Base-by-base conservation (phyloP, 2,329 filamentous ascomycete genomes). In the Alternaria gansuensis region DNA sequence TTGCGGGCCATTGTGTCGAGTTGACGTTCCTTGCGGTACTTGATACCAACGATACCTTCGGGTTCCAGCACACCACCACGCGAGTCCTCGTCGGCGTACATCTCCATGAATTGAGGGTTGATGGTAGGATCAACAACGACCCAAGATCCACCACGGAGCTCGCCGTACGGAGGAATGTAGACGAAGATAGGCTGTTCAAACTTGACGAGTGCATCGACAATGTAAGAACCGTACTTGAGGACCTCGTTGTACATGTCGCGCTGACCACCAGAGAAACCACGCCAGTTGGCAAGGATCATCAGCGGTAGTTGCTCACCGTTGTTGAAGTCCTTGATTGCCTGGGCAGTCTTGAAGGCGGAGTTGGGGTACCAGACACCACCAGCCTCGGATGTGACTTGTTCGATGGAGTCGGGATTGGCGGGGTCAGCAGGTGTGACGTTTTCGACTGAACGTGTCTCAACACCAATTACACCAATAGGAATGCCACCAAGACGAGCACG, bases 161-260 rank as follows among this genome's bases (percentile, higher is more conserved):
- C 95, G 70, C 95, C 94, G 75, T 90, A 92, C 8, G 95, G 95
- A 75, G 95, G 95, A 75, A 99, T 99, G 84, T 99, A 99, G 65
- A 99, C 92, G 77, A 99, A 99, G 81, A 99, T 89, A 54, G 95
- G 95, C 84, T 99, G 95, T 84, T 99, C 92, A 77, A 92, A 99
- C 82, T 97, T 96, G 84, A 97, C 93, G 46, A 99, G 89, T 54
- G 94, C 94, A 75, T 99, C 95, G 69, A 99, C 95, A 75, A 99
- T 99, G 86, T 95, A 98, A 17, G 94, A 97, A 76, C 95, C 95
- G 75, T 99, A 99, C 85, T 99, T 99, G 80, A 99, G 88, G 14
- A 99, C 95, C 82, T 99, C 95, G 83, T 98, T 97, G 88, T 96
- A 99, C 95, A 99, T 99, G 82, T 99, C 95, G 70, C 94, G 92